Evolutionary conservation across 2,329 filamentous ascomycete genomes (phyloP), one percentile per base, ranked within the genome.

Genomic region (Aspergillus sp.): DNA sequence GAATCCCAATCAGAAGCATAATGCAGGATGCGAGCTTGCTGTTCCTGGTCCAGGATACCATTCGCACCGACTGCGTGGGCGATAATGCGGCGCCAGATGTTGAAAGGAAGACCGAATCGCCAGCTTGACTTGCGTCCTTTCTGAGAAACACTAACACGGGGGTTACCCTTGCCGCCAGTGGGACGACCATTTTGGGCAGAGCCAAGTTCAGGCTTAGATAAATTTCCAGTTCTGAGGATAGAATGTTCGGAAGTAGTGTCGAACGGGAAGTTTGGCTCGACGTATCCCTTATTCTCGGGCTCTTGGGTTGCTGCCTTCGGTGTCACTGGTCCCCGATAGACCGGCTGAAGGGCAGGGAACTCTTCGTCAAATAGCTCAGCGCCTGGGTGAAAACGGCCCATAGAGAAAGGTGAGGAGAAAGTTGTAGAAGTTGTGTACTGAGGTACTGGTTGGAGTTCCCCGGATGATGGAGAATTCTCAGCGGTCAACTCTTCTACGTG

Each of bases 1-100:
- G 65, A 62, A 38, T 68, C 52, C 71, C 71, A 71, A 43, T 72
- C 67, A 11, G 66, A 59, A 3, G 70, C 71, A 59, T 74, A 73
- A n/a, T 62, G 52, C 22, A 74, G 59, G 36, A 74, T 65, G 12
- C 59, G 57, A 12, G 53, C 53, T 55, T 72, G 71, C 42, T 74
- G 71, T 17, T 67, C 64, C 4, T 42, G 32, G 48, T 65, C 65
- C 26, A 74, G 48, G 24, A 71, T 61, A 4, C 62, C 63, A 5
- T 66, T 55, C 2, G 64, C 69, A 7, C 62, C 64, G 17, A 66
- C 60, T 17, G 66, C 66, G 11, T 68, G 57, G 2, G 65, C 63
- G 48, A 74, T 71, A n/a, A 74, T 71, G 30, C 58, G 56, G 18
- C 63, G 59, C 69, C 70, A 73, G 13, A 69, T 5, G 3, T 67